Base-by-base conservation (phyloP, 2,329 filamentous ascomycete genomes). In the Thelonectria blattea region DNA sequence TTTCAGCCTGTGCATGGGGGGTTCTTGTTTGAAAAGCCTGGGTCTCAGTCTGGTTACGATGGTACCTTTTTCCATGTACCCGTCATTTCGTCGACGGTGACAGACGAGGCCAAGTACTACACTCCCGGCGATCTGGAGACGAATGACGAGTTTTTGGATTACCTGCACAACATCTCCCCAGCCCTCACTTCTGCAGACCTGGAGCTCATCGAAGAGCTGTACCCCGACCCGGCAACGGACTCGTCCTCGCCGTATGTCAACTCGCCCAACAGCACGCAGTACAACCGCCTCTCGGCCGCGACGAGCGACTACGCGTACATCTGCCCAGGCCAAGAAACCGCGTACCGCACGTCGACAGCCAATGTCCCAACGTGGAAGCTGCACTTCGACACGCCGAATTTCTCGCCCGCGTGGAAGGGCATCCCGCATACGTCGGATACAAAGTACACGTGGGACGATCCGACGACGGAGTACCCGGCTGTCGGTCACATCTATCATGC, bases 1-100 rank as follows among this genome's bases (percentile, higher is more conserved):
- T 83, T 80, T 68, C 81, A 83, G 52, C 81, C 81, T 1, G 76
- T 77, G 0, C 78, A 80, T 0, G 79, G 79, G 0, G 80, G 80
- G 0, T 77, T 77, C 0, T 58, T 82, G 0, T 71, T 83, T 3
- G 80, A 83, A 64, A 81, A 81, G 55, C 73, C 76, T 5, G 81
- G 80, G 17, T 82, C 80, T 0, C 75, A 65, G 60, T 77, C 67
- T 61, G 76, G 68, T 47, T 71, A 72, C n/a, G 75, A 78, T 7
- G 74, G 68, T 3, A 75, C 72, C 1, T 78, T 78, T 58, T 74
- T 73, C 59, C 72, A 72, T 17, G 69, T 78, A 0, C 76, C 75
- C 1, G 70, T 70, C 0, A 73, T 78, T n/a, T 79, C 71, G 22
- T 81, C 66, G 17, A 73, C 59, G 57, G 75, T 63, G 63, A 78